phyloP scores from a whole-genome alignment of 1,284 basidiomycete species.

The Veloboletus limbatus region DNA sequence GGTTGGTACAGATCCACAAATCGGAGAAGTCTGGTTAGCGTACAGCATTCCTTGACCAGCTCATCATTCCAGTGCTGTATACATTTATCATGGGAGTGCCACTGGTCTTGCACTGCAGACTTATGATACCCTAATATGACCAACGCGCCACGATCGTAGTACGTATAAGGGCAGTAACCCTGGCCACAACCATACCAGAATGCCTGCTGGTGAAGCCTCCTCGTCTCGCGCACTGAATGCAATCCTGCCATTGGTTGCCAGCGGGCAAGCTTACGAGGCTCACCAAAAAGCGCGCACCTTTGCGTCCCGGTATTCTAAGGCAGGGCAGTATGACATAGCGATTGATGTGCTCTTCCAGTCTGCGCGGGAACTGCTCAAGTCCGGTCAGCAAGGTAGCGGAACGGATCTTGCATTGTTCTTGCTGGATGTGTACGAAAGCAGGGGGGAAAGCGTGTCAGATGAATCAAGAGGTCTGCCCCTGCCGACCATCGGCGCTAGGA shows the following conservation, averaged over 20 bases:
- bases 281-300: constrained; percentile 96
- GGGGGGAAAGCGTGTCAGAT: constrained; percentile 64
- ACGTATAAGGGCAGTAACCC: not conserved
- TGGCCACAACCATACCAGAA: constrained; percentile 16
- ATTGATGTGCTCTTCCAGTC: constrained; percentile 88
- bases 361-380: constrained; percentile 80
- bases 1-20: constrained; percentile 54
- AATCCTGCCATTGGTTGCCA: constrained; percentile 70
- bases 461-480: constrained; percentile 63
- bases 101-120: constrained; percentile 14
- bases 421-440: constrained; percentile 76
- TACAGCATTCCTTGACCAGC: constrained; percentile 67
- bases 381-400: constrained; percentile 84
- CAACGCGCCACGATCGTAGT: too few relatives aligned
- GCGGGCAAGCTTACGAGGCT: constrained; percentile 79
- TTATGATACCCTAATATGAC: constrained; percentile 18
- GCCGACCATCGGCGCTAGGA: not conserved
- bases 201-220: constrained; percentile 38
- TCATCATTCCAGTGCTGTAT: constrained; percentile 1
- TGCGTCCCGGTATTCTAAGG: constrained; percentile 80
- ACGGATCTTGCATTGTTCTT: constrained; percentile 78
- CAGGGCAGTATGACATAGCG: constrained; percentile 75
- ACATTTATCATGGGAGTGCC: constrained; percentile 5
- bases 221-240: constrained; percentile 67
- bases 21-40: constrained; percentile 64